Evolutionary conservation across 495 filamentous ascomycete genomes (phyloP), one percentile per base, ranked within the genome.

Genomic region (Acidomyces sp.): DNA sequence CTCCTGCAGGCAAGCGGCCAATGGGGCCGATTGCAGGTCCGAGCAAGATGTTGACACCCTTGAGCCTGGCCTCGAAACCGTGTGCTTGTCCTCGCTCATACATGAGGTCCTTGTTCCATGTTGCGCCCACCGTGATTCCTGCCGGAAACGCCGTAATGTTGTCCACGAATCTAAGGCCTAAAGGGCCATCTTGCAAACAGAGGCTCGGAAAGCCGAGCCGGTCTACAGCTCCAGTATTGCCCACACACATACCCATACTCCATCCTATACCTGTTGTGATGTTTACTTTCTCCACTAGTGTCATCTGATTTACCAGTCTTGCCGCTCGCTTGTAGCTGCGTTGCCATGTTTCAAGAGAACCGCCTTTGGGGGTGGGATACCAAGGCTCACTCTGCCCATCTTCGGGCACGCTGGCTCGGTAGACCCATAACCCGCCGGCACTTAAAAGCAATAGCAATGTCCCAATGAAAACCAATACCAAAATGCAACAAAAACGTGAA

Each of bases 251-350:
- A 0, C 80, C 85, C 79, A 88, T 88, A 56, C 71, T 64, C 88
- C 87, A 95, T 6, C 90, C 88, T 0, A 76, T 86, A 0, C 88
- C 88, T 0, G 87, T 93, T 0, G 90, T 95, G 48, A 95, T 68
- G 58, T 95, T 95, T 39, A 97, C 82, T 58, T 95, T 97, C 55
- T 94, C 88, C 20, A 79, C 65, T 26, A 97, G 60, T 7, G 74
- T 84, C 88, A 97, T 93, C 55, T 71, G 68, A 37, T 63, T 56
- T 0, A 95, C 90, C 63, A 97, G 57, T 41, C 66, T 68, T 30
- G 77, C 73, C 0, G 90, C 90, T 56, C 92, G 93, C 19, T 62
- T 57, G 56, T 94, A 97, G 46, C 78, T 82, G 28, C 77, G 74
- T 15, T 71, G 69, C 90, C 90, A 97, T 23, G 54, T 56, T 37